A percentile compares a stretch with the other conserved stretches of the same genome.
phyloP scores from a whole-genome alignment of 2,329 filamentous ascomycete species.

The Ascocoryne sarcoides region DNA sequence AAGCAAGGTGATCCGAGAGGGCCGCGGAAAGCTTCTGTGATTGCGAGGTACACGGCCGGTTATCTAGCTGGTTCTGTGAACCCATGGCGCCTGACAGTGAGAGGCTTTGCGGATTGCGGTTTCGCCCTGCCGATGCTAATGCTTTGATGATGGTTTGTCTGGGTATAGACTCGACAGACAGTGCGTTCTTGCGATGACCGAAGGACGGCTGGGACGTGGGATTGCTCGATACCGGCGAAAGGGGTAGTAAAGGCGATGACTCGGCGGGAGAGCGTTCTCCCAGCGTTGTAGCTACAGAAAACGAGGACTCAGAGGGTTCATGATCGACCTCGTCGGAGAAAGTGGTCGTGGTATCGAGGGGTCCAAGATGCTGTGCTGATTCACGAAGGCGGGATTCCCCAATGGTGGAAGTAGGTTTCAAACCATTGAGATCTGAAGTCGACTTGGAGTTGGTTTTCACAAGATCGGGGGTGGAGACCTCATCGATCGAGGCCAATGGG shows the following conservation, averaged over 20 bases:
- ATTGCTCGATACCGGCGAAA: constrained; percentile 20
- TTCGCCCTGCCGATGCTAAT: constrained; percentile 57
- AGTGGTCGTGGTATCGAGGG: constrained; percentile 32
- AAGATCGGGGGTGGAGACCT: constrained; percentile 12
- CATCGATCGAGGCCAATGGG: constrained; percentile 20
- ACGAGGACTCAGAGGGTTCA: constrained; percentile 22
- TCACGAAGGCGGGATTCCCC: constrained; percentile 35
- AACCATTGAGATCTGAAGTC: constrained; percentile 21
- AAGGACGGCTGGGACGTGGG: constrained; percentile 14
- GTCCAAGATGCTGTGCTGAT: constrained; percentile 35
- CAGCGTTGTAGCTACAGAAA: constrained; percentile 25
- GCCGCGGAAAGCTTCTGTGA: constrained; percentile 55
- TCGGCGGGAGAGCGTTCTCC: constrained; percentile 19
- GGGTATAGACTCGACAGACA: constrained; percentile 42
- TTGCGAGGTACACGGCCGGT: constrained; percentile 23
- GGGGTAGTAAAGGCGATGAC: constrained; percentile 20
- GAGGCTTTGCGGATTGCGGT: constrained; percentile 45
- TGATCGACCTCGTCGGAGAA: constrained; percentile 19
- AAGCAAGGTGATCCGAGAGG: constrained; percentile 40
- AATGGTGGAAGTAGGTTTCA: constrained; percentile 23
- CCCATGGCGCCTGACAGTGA: constrained; percentile 46
- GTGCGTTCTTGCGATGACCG: constrained; percentile 25
- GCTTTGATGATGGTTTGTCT: constrained; percentile 79
- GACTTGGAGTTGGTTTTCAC: constrained; percentile 13
- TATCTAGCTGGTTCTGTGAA: constrained; percentile 28